Base-by-base conservation (phyloP, 345 rosid species). In the Euclidium syriacum region DNA sequence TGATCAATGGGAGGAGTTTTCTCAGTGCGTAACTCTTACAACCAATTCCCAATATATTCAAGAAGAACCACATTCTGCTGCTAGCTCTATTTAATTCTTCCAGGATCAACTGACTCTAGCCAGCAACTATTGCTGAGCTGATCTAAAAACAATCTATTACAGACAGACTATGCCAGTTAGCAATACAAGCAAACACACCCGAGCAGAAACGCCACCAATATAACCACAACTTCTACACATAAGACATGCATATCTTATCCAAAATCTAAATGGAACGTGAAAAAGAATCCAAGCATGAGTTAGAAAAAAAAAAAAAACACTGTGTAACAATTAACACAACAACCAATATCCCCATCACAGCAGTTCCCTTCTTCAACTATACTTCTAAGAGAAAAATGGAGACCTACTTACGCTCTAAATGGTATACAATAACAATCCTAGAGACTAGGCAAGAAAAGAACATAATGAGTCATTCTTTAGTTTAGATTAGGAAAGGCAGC, bases 41-140 rank as follows among this genome's bases (percentile, higher is more conserved):
- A 19, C 12, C 4, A n/a, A 33, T 25, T n/a, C 39, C 64, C 4
- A 36, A 36, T n/a, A 41, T 22, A 55, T 27, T 10, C 41, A 63
- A 38, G 30, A 58, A 1, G 36, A 62, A 36, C 27, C 27, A 25
- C 27, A 62, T 27, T 51, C 68, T 51, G 17, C 41, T n/a, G 67
- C 12, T 18, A 59, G 40, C 9, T 8, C 41, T 59, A 5, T 19
- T 30, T 8, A 32, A 36, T 47, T 36, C 6, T 6, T 39, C 56
- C 18, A 34, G 10, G 25, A 34, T 25, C 14, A 48, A 48, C 66
- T 7, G 7, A 10, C 11, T 34, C 17, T 24, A 54, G 17, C 40
- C 25, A 52, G 18, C 30, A 7, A 38, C 19, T 23, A 40, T n/a
- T 22, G 26, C 14, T 30, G 27, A 36, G 9, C 36, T 62, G 47